A percentile compares a stretch with the other conserved stretches of the same genome.
phyloP scores from a whole-genome alignment of 176 grass and related monocot species.

The Urochloa ruziziensis region DNA sequence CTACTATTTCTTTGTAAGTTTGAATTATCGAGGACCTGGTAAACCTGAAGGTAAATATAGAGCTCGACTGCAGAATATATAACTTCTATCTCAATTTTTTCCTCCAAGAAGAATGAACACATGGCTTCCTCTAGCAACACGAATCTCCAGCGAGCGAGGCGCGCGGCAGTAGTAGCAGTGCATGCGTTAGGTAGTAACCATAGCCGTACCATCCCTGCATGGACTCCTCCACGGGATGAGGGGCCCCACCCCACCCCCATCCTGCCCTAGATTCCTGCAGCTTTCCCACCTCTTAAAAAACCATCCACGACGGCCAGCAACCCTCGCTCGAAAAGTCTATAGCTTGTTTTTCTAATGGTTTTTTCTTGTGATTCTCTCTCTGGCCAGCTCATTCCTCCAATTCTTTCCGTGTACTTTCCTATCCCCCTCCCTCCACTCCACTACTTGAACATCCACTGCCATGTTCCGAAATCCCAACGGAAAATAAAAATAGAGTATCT shows the following conservation, averaged over 20 bases:
- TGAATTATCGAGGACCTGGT: background rate
- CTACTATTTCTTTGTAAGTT: background rate
- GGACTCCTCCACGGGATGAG: background rate
- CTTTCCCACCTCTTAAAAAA: slow-evolving; percentile 20
- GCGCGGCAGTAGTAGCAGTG: slow-evolving; percentile 34
- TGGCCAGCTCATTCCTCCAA: slow-evolving; percentile 33
- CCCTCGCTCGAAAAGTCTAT: slow-evolving; percentile 6
- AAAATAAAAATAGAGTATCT: slow-evolving; percentile 3
- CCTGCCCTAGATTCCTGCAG: slow-evolving; percentile 37
- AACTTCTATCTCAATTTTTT: no score
- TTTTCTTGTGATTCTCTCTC: slow-evolving; percentile 17
- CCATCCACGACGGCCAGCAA: slow-evolving; percentile 6
- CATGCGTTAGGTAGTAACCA: slow-evolving; percentile 37
- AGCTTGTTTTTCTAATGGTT: background rate
- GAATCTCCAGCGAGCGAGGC: slow-evolving; percentile 19
- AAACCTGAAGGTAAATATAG: background rate
- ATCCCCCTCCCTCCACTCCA: background rate
- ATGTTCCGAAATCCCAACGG: slow-evolving; percentile 28
- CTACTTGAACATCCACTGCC: slow-evolving; percentile 4
- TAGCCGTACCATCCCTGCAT: background rate
- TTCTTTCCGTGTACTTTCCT: slow-evolving; percentile 11
- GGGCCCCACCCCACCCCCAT: slow-evolving; percentile 11
- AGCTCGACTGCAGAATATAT: background rate
- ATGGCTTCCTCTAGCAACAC: background rate
- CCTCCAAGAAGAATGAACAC: background rate